Evolutionary conservation across 75 land plant species (phyloP), one percentile per base, ranked within the genome.

Genomic region (Pinus albicaulis): DNA sequence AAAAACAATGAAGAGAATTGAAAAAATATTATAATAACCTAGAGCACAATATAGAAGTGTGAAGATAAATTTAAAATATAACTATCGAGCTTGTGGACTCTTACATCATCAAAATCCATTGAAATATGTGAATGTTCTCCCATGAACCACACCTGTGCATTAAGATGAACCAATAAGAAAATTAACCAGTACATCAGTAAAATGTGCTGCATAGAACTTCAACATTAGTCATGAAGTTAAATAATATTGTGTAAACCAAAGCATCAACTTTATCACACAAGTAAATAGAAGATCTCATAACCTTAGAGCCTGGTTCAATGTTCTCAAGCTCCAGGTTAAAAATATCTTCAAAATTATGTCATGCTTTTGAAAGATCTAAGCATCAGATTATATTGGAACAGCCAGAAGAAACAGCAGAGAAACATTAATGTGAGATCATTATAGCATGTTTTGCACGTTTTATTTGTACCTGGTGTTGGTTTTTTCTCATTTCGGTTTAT

Each of bases 91-190:
- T 23, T 23, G 31, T 20, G 23, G 25, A 22, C 22, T 12, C 95
- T 88, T 86, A 92, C 99, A 85, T 89, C 87, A 74, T 95, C 95
- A 85, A 92, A 91, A 26, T 94, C 95, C 11, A 78, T 77, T 71
- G 95, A 89, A 56, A 92, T 91, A 76, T 95, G 92, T 65, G 98
- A 97, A 74, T 92, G 61, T 81, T 97, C 88, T 64, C 93, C 98
- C 99, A 95, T 97, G 78, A 92, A 92, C 85, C 91, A 88, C 28
- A 97, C 82, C 99, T 97, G 83, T 61, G 65, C 55, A 71, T 23
- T 16, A 31, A 73, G 56, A 55, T 58, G 65, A 80, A 31, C 71
- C 44, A 15, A 72, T 57, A 70, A 75, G 17, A n/a, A 68, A 12
- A 60, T 57, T 22, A 75, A 13, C 10, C 26, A 48, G 53, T 17